A percentile compares a stretch with the other conserved stretches of the same genome.
phyloP scores from a whole-genome alignment of 495 filamentous ascomycete genomes.

The Evansstolkia leycettana region DNA sequence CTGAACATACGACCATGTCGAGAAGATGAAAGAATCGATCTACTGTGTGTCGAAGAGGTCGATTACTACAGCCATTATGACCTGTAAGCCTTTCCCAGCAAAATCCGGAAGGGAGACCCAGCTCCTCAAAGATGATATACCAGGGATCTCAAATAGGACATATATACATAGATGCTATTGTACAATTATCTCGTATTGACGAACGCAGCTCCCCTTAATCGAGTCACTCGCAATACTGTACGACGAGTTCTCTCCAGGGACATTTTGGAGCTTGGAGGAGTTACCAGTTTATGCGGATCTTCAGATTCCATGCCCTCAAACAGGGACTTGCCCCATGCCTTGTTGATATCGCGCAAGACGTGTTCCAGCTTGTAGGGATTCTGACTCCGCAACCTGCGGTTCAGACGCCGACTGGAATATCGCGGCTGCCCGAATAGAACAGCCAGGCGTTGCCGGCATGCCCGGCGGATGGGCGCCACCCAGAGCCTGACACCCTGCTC shows the following conservation, averaged over 20 bases:
- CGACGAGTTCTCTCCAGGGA: slow-evolving; percentile 4
- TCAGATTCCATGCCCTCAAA: slow-evolving; percentile 11
- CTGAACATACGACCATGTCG: too few species aligned
- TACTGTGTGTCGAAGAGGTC: too few species aligned
- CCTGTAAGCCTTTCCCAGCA: too few species aligned
- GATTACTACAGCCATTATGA: too few species aligned
- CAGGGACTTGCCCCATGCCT: slow-evolving; percentile 23
- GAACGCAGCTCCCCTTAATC: neutral
- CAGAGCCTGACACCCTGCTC: slow-evolving; percentile 33
- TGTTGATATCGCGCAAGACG: slow-evolving; percentile 19
- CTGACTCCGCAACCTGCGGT: slow-evolving; percentile 21
- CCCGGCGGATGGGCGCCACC: slow-evolving; percentile 19
- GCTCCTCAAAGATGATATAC: too few species aligned
- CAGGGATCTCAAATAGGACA: neutral
- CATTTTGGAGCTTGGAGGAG: slow-evolving; percentile 11
- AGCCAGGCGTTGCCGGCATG: slow-evolving; percentile 35
- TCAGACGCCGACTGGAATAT: slow-evolving; percentile 17
- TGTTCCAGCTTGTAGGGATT: slow-evolving; percentile 21
- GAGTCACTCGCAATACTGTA: neutral
- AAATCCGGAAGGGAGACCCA: too few species aligned
- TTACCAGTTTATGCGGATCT: slow-evolving; percentile 11
- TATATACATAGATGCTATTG: neutral
- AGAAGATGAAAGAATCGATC: too few species aligned
- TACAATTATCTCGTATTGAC: slow-evolving; percentile 1
- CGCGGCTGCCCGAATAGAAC: slow-evolving; percentile 32